Conservation (phyloP, 805 yeast species). For the Wickerhamomyces strasburgensis region DNA sequence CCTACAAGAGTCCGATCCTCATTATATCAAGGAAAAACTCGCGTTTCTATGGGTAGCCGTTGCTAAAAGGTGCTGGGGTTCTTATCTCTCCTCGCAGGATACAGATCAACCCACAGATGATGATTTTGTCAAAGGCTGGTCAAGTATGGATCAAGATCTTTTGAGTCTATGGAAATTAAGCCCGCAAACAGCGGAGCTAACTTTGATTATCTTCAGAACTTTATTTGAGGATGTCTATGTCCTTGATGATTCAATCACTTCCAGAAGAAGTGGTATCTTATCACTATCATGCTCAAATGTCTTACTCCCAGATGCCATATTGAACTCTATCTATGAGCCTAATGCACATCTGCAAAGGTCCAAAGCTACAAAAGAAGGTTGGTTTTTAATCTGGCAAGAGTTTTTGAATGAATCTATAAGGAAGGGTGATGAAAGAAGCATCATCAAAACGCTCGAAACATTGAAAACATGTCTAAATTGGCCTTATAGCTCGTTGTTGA, state of each 20-base stretch:
- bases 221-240: conserved; percentile 90
- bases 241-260: conserved; percentile 86
- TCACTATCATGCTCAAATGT: conserved; percentile 82
- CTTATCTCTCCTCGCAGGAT: conserved; percentile 40
- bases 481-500: conserved; percentile 75
- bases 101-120: conserved; percentile 36
- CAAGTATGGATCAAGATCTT: conserved; percentile 76
- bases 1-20: conserved; percentile 67
- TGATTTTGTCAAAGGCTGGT: conserved; percentile 69
- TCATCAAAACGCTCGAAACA: conserved; percentile 68
- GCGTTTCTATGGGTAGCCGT: conserved; percentile 89
- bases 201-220: conserved; percentile 74
- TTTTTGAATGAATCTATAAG: conserved; percentile 41
- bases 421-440: conserved; percentile 40
- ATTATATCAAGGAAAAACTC: conserved; percentile 81
- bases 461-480: conserved; percentile 88
- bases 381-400: conserved; percentile 78
- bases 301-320: conserved; percentile 63
- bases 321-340: conserved; percentile 59
- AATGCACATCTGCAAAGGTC: conserved; percentile 60
- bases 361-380: conserved; percentile 72
- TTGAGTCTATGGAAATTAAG: conserved; percentile 68
- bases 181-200: conserved; percentile 63
- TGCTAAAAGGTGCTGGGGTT: conserved; percentile 91
- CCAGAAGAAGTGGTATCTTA: conserved; percentile 69